Base-by-base conservation (phyloP, 2,329 filamentous ascomycete genomes). In the Colletotrichum lupini region DNA sequence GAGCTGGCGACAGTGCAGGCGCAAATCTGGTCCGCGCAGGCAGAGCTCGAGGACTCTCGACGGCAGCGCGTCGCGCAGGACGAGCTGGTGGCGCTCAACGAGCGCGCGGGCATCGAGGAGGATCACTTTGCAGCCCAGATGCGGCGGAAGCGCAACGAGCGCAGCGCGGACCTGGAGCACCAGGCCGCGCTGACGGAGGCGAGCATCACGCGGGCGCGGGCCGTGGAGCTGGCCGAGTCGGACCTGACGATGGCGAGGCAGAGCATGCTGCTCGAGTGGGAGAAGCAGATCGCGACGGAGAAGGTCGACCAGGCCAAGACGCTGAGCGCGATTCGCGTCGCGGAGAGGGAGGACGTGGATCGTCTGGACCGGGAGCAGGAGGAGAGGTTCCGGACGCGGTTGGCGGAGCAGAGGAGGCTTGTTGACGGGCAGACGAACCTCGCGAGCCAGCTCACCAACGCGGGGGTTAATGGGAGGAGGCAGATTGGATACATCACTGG, bases 401-500 rank as follows among this genome's bases (percentile, higher is more conserved):
- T 90, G 9, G 82, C 83, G 65, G 86, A 88, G 77, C 88, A 90
- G 80, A 85, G 83, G 80, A 83, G 83, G 76, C 78, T 90, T 71
- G 86, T 88, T 9, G 84, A 87, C 58, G 83, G 82, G 59, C 84
- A 86, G 81, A 81, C 77, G 60, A 74, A 75, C 49, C 78, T 86
- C 8, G 84, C 84, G 22, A 79, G 78, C 46, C 82, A 79, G 67
- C 75, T 85, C 55, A 78, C 80, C 4, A 75, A 68, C 42, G 75
- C 76, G 22, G 80, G 80, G 32, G 79, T 81, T 7, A 80, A 80
- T n/a, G 79, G 79, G 55, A 80, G 86, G 76, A 83, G 85, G 74
- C 87, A 89, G 81, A 87, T 90, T 81, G 89, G 89, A n/a, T 90
- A 85, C 75, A 83, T 91, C 37, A 86, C 86, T 58, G 84, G 84